Percentiles rank a stretch among this genome's conserved stretches.
phyloP scores from a whole-genome alignment of 306 rosid genomes.

The Rosa chinensis region DNA sequence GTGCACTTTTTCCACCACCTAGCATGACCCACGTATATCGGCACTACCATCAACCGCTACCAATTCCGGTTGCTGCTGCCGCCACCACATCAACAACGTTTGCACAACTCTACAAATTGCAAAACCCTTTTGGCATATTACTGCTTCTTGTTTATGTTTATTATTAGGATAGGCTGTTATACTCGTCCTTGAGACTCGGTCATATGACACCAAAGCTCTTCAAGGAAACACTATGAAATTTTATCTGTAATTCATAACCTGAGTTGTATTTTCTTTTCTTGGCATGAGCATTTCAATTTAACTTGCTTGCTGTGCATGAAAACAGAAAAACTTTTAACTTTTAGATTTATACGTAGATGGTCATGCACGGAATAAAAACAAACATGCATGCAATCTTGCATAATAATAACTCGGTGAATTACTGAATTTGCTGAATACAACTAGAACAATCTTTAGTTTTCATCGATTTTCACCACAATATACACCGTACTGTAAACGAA shows the following conservation, averaged over 20 bases:
- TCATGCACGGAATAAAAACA: too few relatives aligned
- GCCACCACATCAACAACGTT: constrained; percentile 2
- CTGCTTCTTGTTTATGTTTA: constrained; percentile 23
- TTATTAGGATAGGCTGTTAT: constrained; percentile 24
- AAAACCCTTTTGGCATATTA: constrained; percentile 11
- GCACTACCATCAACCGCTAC: constrained; percentile 17
- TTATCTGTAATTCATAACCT: neutral
- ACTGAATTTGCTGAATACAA: too few relatives aligned
- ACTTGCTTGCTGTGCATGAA: neutral
- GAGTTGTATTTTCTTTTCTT: neutral
- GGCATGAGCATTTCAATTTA: neutral
- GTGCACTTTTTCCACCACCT: constrained; percentile 12
- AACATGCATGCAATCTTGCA: too few relatives aligned
- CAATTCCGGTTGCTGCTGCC: neutral
- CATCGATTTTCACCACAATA: too few relatives aligned
- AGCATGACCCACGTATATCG: constrained; percentile 33
- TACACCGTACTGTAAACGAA: too few relatives aligned
- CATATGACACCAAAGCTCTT: constrained; percentile 28
- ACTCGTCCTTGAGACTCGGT: constrained; percentile 46
- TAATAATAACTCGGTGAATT: too few relatives aligned
- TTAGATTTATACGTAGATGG: too few relatives aligned
- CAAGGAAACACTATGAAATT: neutral
- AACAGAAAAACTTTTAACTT: too few relatives aligned
- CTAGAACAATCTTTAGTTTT: too few relatives aligned
- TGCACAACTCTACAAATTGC: constrained; percentile 10